Conservation (phyloP, 2,329 filamentous ascomycete species). For the Colletotrichum phormii region DNA sequence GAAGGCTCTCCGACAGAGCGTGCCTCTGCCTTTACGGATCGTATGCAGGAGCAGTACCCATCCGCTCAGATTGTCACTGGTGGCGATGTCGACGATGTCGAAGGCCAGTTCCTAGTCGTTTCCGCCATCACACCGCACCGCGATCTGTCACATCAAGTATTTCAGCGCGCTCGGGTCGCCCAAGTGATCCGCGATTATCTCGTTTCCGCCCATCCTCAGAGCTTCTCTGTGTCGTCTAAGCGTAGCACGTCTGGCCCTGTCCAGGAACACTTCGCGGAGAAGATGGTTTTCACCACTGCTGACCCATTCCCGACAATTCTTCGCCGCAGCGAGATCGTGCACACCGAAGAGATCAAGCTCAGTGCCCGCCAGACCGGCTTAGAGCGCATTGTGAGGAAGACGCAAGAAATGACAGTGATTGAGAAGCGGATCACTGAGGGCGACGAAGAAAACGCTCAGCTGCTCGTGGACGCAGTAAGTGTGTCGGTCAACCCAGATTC, state of each 20-base stretch:
- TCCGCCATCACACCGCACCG: constrained; percentile 85
- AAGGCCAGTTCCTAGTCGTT: constrained; percentile 91
- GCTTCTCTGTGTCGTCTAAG: constrained; percentile 81
- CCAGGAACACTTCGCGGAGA: constrained; percentile 82
- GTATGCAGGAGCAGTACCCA: constrained; percentile 92
- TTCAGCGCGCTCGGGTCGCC: constrained; percentile 86
- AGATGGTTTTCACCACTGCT: constrained; percentile 83
- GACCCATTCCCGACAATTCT: constrained; percentile 93
- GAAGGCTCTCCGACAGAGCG: constrained; percentile 84
- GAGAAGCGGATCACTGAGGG: constrained; percentile 81
- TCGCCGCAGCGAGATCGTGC: constrained; percentile 85
- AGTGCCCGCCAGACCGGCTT: constrained; percentile 87
- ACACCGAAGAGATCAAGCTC: constrained; percentile 73
- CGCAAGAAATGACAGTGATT: constrained; percentile 81
- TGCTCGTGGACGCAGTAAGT: constrained; percentile 80
- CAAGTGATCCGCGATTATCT: constrained; percentile 89
- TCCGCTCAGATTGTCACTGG: constrained; percentile 82
- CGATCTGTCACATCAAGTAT: constrained; percentile 84
- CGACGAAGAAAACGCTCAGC: constrained; percentile 75
- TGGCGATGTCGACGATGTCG: constrained; percentile 79
- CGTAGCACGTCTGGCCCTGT: constrained; percentile 77
- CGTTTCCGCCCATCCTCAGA: constrained; percentile 79
- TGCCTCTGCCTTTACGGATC: constrained; percentile 85
- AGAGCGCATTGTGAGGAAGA: constrained; percentile 91
- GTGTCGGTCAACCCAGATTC: constrained; percentile 80